phyloP scores from a whole-genome alignment of 169 alveolate genomes.

The Plasmodium gonderi region DNA sequence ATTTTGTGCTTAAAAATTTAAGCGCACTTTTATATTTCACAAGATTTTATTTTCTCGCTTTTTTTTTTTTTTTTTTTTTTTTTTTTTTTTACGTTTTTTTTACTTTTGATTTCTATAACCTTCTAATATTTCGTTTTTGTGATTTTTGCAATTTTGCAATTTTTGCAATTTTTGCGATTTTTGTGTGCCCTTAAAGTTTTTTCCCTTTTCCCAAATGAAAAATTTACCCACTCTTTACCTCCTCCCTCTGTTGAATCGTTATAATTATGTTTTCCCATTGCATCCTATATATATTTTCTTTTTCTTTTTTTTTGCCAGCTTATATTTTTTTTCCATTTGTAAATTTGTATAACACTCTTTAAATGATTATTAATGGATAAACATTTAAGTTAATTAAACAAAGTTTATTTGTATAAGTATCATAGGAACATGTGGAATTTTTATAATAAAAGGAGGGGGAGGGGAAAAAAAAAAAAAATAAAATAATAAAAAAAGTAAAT shows the following conservation, averaged over 20 bases:
- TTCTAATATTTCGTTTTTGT: background rate
- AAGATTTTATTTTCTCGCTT: background rate
- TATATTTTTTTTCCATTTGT: conserved; percentile 2
- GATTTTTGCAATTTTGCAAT: background rate
- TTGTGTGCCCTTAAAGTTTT: too few relatives aligned
- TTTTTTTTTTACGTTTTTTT: background rate
- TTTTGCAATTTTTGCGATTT: background rate
- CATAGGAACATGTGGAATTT: background rate
- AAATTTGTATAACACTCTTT: background rate
- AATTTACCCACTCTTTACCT: too few relatives aligned
- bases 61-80: background rate
- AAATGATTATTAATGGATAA: background rate
- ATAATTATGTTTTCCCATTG: background rate
- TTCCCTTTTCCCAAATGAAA: background rate
- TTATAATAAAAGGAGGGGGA: too few relatives aligned
- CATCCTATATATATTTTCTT: background rate
- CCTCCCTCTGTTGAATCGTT: too few relatives aligned
- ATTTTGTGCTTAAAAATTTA: too few relatives aligned
- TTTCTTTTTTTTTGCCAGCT: conserved; percentile 15
- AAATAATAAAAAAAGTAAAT: background rate
- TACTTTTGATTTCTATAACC: background rate
- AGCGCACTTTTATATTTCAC: background rate
- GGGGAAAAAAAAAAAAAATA: too few relatives aligned
- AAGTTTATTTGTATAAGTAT: background rate
- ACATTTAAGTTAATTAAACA: background rate